Base-by-base conservation (phyloP, 805 yeast species). In the Yamadazyma phyllophila region DNA sequence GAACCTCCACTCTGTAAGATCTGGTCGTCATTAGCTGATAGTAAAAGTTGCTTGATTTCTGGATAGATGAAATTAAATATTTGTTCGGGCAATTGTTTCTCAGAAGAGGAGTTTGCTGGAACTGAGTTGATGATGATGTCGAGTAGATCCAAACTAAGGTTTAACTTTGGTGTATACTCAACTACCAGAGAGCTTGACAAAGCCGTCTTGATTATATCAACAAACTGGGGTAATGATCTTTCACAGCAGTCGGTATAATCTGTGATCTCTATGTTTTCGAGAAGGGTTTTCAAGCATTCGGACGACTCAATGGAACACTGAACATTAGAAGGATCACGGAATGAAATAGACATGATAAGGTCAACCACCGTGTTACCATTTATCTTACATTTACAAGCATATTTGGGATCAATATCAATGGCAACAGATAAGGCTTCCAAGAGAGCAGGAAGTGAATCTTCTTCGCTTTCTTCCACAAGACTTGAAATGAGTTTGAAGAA, bases 1-100 rank as follows among this genome's bases (percentile, higher is more conserved):
- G 86, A 92, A 0, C 92, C 85, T 2, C 90, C 83, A 9, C 81
- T 69, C 63, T 90, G 96, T 27, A 90, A 61, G 7, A 88, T 75
- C 57, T 85, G 89, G 54, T 86, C 88, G 60, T 90, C 97, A n/a
- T 62, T 67, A 0, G 89, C 74, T 2, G 46, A 47, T 31, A 74
- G 48, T 5, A 78, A 61, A 41, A 78, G 60, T 15, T 63, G 62
- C 43, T 67, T 62, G 53, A 80, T 51, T 1, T 61, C 55, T 0
- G 82, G 78, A 51, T 77, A 78, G 1, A 73, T 59, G 46, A 61
- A 65, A 40, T 63, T 43, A 61, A 77, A 73, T 36, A 81, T 55
- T 47, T 64, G 62, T 38, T 55, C 48, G 2, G 80, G 78, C 17
- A 75, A 58, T 3, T 46, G 55, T 2, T 50, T 49, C 1, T 39